phyloP scores from a whole-genome alignment of 1,284 basidiomycete species.

The Ganoderma lucidum region DNA sequence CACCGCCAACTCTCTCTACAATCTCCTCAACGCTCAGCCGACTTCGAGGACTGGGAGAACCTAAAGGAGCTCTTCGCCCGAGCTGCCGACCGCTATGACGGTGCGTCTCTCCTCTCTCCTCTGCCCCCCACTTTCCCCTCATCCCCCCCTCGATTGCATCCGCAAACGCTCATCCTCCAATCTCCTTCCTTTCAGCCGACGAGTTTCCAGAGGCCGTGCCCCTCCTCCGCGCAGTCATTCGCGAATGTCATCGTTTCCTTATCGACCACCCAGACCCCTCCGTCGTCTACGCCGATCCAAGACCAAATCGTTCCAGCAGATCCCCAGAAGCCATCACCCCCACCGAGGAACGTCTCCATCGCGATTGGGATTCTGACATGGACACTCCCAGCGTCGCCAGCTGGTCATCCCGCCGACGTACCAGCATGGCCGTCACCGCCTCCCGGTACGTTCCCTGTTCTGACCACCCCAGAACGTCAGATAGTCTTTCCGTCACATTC shows the following conservation, averaged over 20 bases:
- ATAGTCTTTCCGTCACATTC: not conserved
- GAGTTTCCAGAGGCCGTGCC: constrained; percentile 57
- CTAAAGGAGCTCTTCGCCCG: constrained; percentile 66
- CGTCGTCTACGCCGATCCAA: constrained; percentile 47
- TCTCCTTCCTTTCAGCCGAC: constrained; percentile 45
- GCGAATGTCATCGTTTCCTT: constrained; percentile 70
- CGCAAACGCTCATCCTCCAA: constrained; percentile 17
- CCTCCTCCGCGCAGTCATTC: constrained; percentile 66
- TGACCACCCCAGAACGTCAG: not conserved
- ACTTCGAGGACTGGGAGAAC: constrained; percentile 68
- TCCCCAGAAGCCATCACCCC: constrained; percentile 40
- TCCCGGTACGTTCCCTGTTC: constrained; percentile 15
- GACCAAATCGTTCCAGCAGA: constrained; percentile 21
- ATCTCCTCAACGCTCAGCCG: constrained; percentile 38
- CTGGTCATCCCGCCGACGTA: constrained; percentile 18
- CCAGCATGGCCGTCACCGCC: not conserved
- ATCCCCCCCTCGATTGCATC: not conserved
- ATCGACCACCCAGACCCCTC: constrained; percentile 62
- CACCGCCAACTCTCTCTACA: constrained; percentile 1
- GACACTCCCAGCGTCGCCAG: constrained; percentile 19
- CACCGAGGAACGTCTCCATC: constrained; percentile 41
- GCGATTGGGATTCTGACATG: constrained; percentile 44
- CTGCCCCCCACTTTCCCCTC: constrained; percentile 1
- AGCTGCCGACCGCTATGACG: constrained; percentile 64
- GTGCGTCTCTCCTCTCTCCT: constrained; percentile 45